A percentile compares a stretch with the other conserved stretches of the same genome.
Evolutionary conservation across 169 alveolate genomes (phyloP).

Genomic region (Babesia bovis): DNA sequence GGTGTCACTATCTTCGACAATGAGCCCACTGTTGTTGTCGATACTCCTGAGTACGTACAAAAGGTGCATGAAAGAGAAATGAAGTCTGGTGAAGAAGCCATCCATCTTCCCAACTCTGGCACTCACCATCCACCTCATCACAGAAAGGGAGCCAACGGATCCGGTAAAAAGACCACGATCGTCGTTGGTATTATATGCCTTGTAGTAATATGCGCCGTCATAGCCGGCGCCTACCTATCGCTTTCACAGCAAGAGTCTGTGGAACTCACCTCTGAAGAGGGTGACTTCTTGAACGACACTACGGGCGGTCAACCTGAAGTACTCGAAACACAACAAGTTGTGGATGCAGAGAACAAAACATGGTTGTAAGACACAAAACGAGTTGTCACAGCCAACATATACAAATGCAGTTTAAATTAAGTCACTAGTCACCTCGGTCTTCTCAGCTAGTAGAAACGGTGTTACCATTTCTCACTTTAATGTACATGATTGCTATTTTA

Average conservation of each 20-base stretch:
- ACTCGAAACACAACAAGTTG: conserved; percentile 36
- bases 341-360: conserved; percentile 45
- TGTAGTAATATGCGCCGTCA: neutral
- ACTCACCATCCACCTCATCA: neutral
- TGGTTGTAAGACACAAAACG: too few species aligned
- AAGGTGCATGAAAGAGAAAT: neutral
- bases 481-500: too few species aligned
- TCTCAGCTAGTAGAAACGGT: too few species aligned
- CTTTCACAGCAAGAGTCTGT: neutral
- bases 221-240: neutral
- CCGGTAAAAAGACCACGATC: neutral
- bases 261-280: neutral
- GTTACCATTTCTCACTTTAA: too few species aligned
- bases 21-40: too few species aligned
- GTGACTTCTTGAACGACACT: conserved; percentile 42
- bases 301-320: conserved; percentile 57
- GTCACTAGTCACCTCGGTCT: too few species aligned
- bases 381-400: too few species aligned
- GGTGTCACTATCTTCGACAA: neutral
- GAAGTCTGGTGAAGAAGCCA: neutral
- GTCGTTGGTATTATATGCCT: neutral
- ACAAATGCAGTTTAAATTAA: too few species aligned
- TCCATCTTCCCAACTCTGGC: neutral
- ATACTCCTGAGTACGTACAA: neutral
- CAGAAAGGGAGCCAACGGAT: neutral